Conservation (phyloP, 176 grass and related monocot species). For the maize (Zea mays) region Zm-B73-REFERENCE-NAM-5.0 NC_050103.1:178429501-178430000, state of each 20-base stretch:
- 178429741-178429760: slow-evolving; percentile 62
- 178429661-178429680: slow-evolving; percentile 36
- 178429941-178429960: slow-evolving; percentile 16
- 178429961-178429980: slow-evolving; percentile 43
- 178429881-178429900: slow-evolving; percentile 37
- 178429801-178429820: slow-evolving; percentile 58
- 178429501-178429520: slow-evolving; percentile 63
- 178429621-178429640: not conserved
- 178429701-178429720: slow-evolving; percentile 37
- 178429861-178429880: slow-evolving; percentile 68
- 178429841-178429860: slow-evolving; percentile 54
- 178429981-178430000: slow-evolving; percentile 36
- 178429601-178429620: slow-evolving; percentile 57
- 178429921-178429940: slow-evolving; percentile 21
- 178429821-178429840: slow-evolving; percentile 60
- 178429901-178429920: not conserved
- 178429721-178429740: slow-evolving; percentile 51
- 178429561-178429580: slow-evolving; percentile 74
- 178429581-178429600: slow-evolving; percentile 84
- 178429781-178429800: slow-evolving; percentile 68
- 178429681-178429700: not conserved
- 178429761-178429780: slow-evolving; percentile 86
- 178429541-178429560: slow-evolving; percentile 63
- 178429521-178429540: slow-evolving; percentile 80
- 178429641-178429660: slow-evolving; percentile 7